These are phyloP conservation scores for Aureobasidium sp. DNA, from an alignment of 2,329 filamentous ascomycete species.

Conservation along the genomic window DNA sequence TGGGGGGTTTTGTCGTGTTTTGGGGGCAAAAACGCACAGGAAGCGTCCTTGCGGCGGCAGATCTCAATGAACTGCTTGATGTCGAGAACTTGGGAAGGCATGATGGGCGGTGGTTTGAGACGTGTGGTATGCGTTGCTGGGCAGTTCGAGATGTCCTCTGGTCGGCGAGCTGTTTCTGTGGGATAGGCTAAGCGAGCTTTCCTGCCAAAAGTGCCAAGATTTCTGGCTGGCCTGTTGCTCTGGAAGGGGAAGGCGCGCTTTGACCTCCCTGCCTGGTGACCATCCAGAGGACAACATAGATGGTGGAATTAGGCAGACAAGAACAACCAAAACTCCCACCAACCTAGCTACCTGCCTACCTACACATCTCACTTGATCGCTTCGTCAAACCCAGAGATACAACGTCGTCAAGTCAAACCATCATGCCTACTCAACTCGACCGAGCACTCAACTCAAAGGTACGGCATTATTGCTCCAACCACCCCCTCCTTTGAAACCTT, in stretches of 20 bases:
- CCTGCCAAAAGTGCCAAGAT: constrained; percentile 3
- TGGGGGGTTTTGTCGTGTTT: not conserved
- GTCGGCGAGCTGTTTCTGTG: not conserved
- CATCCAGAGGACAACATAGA: not conserved
- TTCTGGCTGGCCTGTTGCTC: not conserved
- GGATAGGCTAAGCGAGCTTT: not conserved
- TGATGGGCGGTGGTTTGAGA: constrained; percentile 53
- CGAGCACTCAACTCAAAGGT: constrained; percentile 38
- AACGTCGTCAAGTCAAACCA: not conserved
- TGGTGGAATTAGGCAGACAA: not conserved
- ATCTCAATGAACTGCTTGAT: constrained; percentile 99
- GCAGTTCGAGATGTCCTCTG: not conserved
- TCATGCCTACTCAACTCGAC: constrained; percentile 43
- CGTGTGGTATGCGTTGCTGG: not conserved
- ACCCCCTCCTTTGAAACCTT: too few species aligned
- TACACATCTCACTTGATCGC: not conserved
- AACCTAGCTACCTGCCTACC: not conserved
- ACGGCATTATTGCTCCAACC: constrained; percentile 1
- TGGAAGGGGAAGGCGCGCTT: not conserved
- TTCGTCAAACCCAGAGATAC: too few species aligned
- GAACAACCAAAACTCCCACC: not conserved
- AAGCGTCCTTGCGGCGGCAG: constrained; percentile 98
- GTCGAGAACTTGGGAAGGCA: constrained; percentile 96
- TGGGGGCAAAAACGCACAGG: constrained; percentile 60
- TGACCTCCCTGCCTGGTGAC: not conserved